These are phyloP conservation scores for Cryphonectria parasitica DNA, from an alignment of 2,329 filamentous ascomycete species.

Conservation along the genomic window DNA sequence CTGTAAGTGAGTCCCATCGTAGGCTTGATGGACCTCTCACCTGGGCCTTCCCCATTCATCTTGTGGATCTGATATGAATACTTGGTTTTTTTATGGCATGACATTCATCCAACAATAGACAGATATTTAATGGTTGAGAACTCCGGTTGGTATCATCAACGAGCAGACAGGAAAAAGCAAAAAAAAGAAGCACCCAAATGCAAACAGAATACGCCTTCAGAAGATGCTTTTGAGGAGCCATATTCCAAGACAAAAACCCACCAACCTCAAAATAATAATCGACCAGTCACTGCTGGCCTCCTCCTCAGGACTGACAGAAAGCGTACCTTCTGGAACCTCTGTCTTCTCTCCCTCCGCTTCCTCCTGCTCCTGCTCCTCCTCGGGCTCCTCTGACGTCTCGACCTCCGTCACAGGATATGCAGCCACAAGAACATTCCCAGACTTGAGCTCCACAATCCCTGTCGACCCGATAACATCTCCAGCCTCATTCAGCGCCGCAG, in stretches of 20 bases:
- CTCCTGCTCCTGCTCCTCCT: neutral
- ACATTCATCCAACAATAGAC: neutral
- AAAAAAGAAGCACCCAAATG: neutral
- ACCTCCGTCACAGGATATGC: constrained; percentile 14
- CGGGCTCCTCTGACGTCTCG: neutral
- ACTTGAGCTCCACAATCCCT: constrained; percentile 21
- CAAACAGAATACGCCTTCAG: neutral
- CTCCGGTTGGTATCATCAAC: neutral
- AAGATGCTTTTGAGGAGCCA: constrained; percentile 2
- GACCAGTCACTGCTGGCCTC: neutral
- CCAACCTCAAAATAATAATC: neutral
- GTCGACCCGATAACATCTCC: constrained; percentile 28
- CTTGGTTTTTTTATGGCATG: too few relatives aligned
- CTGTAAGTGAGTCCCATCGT: too few relatives aligned
- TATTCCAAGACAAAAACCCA: neutral
- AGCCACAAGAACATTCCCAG: neutral
- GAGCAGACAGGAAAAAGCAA: neutral
- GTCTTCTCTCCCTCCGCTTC: neutral
- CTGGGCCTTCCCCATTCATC: too few relatives aligned
- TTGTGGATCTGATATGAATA: too few relatives aligned
- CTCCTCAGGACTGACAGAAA: neutral
- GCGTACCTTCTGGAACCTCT: neutral
- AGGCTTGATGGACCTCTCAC: too few relatives aligned
- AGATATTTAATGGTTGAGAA: neutral
- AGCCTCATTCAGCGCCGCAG: constrained; percentile 26